These are phyloP conservation scores for Amanita polypyramis DNA, from an alignment of 768 basidiomycete genomes.

Conservation along the genomic window DNA sequence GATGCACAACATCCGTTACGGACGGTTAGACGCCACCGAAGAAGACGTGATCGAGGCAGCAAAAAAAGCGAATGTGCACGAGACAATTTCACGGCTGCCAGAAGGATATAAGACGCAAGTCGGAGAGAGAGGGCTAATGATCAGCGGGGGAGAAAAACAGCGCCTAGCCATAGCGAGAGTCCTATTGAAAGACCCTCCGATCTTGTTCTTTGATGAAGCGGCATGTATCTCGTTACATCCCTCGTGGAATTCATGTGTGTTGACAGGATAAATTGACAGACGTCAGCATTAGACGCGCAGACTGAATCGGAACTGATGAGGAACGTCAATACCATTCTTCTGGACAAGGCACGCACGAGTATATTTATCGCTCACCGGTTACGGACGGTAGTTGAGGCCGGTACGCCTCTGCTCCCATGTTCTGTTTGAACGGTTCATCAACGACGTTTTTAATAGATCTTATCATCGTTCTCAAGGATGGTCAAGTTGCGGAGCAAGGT, in stretches of 20 bases:
- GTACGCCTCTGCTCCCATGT: conserved; percentile 23
- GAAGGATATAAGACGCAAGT: conserved; percentile 87
- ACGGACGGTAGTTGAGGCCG: conserved; percentile 85
- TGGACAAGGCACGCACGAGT: conserved; percentile 76
- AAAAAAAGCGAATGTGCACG: conserved; percentile 78
- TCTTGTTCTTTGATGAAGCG: conserved; percentile 97
- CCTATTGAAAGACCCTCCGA: conserved; percentile 88
- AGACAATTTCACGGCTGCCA: conserved; percentile 69
- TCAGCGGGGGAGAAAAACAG: conserved; percentile 98
- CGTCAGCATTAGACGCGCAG: conserved; percentile 89
- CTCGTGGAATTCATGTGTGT: not conserved
- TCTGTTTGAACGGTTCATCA: not conserved
- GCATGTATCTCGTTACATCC: conserved; percentile 38
- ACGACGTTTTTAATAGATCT: conserved; percentile 42
- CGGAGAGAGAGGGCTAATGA: conserved; percentile 95
- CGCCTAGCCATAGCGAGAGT: conserved; percentile 88
- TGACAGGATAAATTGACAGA: conserved; percentile 34
- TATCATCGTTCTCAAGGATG: conserved; percentile 91
- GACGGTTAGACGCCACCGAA: conserved; percentile 76
- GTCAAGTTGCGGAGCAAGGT: conserved; percentile 84
- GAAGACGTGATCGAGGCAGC: conserved; percentile 83
- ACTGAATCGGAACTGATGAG: conserved; percentile 94
- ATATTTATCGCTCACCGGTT: conserved; percentile 96
- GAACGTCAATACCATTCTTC: conserved; percentile 75
- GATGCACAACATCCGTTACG: conserved; percentile 93